phyloP scores from a whole-genome alignment of 495 filamentous ascomycete genomes.

The Penicillium steckii region DNA sequence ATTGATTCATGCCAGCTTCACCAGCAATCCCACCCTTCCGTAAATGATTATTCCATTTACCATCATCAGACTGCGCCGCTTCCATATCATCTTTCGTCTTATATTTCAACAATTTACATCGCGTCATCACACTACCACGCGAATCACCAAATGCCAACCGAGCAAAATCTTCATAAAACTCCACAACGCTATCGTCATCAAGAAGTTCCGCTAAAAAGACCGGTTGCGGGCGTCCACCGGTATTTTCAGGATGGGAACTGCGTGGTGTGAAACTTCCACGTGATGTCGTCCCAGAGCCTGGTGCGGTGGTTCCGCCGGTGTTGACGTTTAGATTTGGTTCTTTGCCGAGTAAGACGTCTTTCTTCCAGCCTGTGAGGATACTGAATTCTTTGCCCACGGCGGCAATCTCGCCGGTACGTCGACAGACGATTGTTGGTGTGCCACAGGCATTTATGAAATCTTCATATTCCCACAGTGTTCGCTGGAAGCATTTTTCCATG shows the following conservation, averaged over 20 bases:
- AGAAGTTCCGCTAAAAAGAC: slow-evolving; percentile 90
- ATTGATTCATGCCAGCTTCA: slow-evolving; percentile 69
- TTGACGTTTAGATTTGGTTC: slow-evolving; percentile 89
- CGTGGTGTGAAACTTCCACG: slow-evolving; percentile 53
- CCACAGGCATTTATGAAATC: slow-evolving; percentile 84
- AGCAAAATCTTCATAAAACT: slow-evolving; percentile 96
- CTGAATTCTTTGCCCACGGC: slow-evolving; percentile 93
- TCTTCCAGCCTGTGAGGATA: slow-evolving; percentile 90
- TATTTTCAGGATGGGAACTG: slow-evolving; percentile 26
- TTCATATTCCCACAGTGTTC: slow-evolving; percentile 87
- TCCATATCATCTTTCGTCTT: slow-evolving; percentile 67
- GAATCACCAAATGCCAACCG: slow-evolving; percentile 87
- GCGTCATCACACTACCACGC: slow-evolving; percentile 74
- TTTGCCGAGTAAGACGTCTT: slow-evolving; percentile 84
- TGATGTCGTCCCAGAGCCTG: slow-evolving; percentile 33
- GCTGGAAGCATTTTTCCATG: slow-evolving; percentile 96
- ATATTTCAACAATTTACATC: slow-evolving; percentile 88
- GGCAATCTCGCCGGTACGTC: slow-evolving; percentile 89
- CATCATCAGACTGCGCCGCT: slow-evolving; percentile 39
- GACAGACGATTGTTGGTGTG: slow-evolving; percentile 87
- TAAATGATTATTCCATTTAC: slow-evolving; percentile 44
- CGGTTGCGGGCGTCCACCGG: slow-evolving; percentile 55
- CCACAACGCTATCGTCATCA: slow-evolving; percentile 88
- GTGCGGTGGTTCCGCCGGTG: slow-evolving; percentile 45
- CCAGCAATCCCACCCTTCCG: slow-evolving; percentile 63